phyloP scores from a whole-genome alignment of 495 filamentous ascomycete species.

The Poronia punctata region DNA sequence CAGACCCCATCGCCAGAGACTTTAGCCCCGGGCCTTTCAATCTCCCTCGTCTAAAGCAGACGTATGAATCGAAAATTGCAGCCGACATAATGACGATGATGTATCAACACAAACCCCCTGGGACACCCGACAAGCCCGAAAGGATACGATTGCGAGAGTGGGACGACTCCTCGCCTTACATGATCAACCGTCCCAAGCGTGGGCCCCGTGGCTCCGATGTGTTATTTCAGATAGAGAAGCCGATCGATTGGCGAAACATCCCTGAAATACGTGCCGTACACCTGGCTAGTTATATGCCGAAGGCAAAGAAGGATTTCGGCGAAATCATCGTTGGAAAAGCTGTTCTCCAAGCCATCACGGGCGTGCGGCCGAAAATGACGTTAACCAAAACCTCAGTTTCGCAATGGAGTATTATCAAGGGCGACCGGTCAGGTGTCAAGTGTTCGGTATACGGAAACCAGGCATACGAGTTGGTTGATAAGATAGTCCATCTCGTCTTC shows the following conservation, averaged over 20 bases:
- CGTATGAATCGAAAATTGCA: slow-evolving; percentile 76
- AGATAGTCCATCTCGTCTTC: slow-evolving; percentile 78
- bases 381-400: slow-evolving; percentile 58
- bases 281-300: slow-evolving; percentile 62
- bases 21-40: slow-evolving; percentile 94
- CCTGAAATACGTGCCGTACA: slow-evolving; percentile 76
- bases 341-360: slow-evolving; percentile 77
- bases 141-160: slow-evolving; percentile 71
- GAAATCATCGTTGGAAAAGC: slow-evolving; percentile 75
- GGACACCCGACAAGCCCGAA: slow-evolving; percentile 55
- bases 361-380: slow-evolving; percentile 63
- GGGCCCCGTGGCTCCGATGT: slow-evolving; percentile 61
- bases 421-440: slow-evolving; percentile 58
- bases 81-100: slow-evolving; percentile 85
- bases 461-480: slow-evolving; percentile 82
- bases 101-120: slow-evolving; percentile 74
- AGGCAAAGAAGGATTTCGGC: slow-evolving; percentile 55
- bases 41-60: slow-evolving; percentile 80
- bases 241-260: slow-evolving; percentile 79
- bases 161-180: slow-evolving; percentile 88
- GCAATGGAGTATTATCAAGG: slow-evolving; percentile 50
- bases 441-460: slow-evolving; percentile 66
- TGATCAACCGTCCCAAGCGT: slow-evolving; percentile 79
- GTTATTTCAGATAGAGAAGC: slow-evolving; percentile 64
- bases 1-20: slow-evolving; percentile 77